A percentile compares a stretch with the other conserved stretches of the same genome.
Conservation (phyloP, 441 rosid genomes). For the Euphorbia celastroides region DNA sequence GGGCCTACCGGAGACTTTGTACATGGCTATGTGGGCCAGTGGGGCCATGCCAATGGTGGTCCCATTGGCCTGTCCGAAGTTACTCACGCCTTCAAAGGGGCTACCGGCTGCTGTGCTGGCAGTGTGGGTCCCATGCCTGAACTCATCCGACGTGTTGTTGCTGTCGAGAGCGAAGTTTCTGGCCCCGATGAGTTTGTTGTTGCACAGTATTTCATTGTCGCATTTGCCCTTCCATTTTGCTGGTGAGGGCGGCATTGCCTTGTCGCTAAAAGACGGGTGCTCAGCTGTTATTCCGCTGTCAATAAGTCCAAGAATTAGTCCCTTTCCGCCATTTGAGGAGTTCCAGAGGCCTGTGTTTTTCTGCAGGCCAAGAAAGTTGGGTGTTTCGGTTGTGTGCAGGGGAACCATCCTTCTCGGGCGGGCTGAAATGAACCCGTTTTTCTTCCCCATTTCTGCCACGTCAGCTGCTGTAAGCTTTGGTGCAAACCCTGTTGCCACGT, state of each 20-base stretch:
- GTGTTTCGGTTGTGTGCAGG: conserved; percentile 38
- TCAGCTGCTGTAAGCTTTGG: conserved; percentile 43
- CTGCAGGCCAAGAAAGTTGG: conserved; percentile 39
- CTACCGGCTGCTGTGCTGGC: conserved; percentile 40
- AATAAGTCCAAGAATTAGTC: conserved; percentile 45
- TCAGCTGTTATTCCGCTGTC: conserved; percentile 44
- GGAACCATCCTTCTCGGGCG: conserved; percentile 23
- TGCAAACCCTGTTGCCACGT: conserved; percentile 41
- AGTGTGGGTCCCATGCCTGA: conserved; percentile 43
- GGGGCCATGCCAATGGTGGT: conserved; percentile 42
- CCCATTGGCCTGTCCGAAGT: conserved; percentile 31
- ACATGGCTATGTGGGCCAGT: conserved; percentile 40
- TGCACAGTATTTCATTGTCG: conserved; percentile 18
- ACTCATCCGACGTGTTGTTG: conserved; percentile 24
- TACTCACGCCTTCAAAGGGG: conserved; percentile 25
- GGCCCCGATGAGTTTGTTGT: background rate
- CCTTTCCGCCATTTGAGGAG: conserved; percentile 33
- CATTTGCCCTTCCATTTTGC: conserved; percentile 55
- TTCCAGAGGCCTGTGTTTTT: conserved; percentile 33
- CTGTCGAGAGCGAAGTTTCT: conserved; percentile 22
- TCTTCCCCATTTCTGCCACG: conserved; percentile 31
- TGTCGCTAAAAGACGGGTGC: conserved; percentile 47
- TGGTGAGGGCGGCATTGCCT: conserved; percentile 42
- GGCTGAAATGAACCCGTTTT: conserved; percentile 37
- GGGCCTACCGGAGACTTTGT: conserved; percentile 20